These are phyloP conservation scores for Acanthamoeba triangularis DNA, from an alignment of 208 protist species.

Conservation along the genomic window DNA sequence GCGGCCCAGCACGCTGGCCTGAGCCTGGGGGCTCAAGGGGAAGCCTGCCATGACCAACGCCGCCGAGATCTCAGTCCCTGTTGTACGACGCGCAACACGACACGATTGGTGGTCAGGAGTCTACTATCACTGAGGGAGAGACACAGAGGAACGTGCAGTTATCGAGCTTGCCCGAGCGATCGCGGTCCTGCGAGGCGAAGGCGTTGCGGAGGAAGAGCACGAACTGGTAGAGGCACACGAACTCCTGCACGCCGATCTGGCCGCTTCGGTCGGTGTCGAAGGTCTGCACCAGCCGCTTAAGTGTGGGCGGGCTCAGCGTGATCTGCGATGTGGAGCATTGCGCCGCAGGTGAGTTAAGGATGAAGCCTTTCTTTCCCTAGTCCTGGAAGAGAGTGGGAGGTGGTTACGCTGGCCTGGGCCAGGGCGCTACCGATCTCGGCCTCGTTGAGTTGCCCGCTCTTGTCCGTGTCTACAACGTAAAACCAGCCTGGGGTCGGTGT, in stretches of 20 bases:
- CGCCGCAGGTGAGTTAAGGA: background rate
- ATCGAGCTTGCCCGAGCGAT: constrained; percentile 39
- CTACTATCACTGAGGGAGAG: too few species aligned
- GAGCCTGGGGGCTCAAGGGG: background rate
- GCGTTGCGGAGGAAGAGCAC: background rate
- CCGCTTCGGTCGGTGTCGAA: constrained; percentile 6
- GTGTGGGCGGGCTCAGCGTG: background rate
- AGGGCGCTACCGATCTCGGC: background rate
- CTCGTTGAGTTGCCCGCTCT: constrained; percentile 2
- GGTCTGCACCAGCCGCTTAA: constrained; percentile 21
- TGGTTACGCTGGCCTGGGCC: background rate
- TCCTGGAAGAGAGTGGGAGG: background rate
- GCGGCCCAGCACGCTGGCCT: background rate
- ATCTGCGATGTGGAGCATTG: background rate
- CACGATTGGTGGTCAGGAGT: too few species aligned
- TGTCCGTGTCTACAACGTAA: background rate
- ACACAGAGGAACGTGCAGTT: background rate
- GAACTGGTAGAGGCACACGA: constrained; percentile 48
- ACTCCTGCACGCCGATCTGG: background rate
- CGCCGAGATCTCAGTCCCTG: background rate
- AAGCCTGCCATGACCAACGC: background rate
- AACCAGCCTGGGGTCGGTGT: background rate
- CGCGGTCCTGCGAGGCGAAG: background rate
- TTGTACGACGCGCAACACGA: background rate
- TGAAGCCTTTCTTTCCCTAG: background rate